Percentiles rank a stretch among this genome's conserved stretches.
Evolutionary conservation across 805 yeast species (phyloP).

Genomic region (Starmerella khaoyaiensis): DNA sequence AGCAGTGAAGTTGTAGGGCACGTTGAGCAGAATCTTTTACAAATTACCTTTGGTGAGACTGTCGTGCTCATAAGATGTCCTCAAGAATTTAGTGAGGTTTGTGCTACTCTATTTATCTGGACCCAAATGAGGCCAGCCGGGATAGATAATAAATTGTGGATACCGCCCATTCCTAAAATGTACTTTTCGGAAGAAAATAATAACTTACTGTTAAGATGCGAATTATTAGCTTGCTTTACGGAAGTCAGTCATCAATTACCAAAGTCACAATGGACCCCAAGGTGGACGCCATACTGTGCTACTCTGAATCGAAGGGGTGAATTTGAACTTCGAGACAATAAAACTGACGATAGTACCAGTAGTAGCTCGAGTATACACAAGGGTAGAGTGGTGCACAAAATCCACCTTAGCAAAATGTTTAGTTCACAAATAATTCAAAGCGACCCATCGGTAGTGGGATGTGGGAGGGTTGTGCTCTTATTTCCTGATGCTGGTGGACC

Average conservation of each 20-base stretch:
- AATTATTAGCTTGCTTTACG: constrained; percentile 17
- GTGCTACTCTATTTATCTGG: constrained; percentile 18
- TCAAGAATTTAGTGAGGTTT: constrained; percentile 4
- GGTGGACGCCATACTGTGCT: constrained; percentile 19
- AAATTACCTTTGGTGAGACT: constrained; percentile 11
- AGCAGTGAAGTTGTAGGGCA: constrained; percentile 19
- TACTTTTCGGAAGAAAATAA: constrained; percentile 5
- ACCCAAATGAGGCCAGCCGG: constrained; percentile 19
- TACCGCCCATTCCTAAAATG: constrained; percentile 12
- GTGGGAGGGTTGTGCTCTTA: constrained; percentile 14
- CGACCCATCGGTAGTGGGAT: constrained; percentile 17
- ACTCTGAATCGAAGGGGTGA: constrained; percentile 16
- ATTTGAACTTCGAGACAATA: constrained; percentile 9
- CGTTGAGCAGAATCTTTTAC: constrained; percentile 13
- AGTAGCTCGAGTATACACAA: too few relatives aligned
- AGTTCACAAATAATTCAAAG: constrained; percentile 13
- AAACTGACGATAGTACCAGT: too few relatives aligned
- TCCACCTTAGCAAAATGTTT: constrained; percentile 13
- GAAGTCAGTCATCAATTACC: too few relatives aligned
- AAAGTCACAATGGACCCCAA: constrained; percentile 6
- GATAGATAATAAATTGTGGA: constrained; percentile 17
- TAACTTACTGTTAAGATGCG: constrained; percentile 16
- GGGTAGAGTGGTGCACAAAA: constrained; percentile 5
- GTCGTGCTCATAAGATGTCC: constrained; percentile 6
- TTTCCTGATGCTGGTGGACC: constrained; percentile 22